These are phyloP conservation scores for Trichocladium antarcticum DNA, from an alignment of 495 filamentous ascomycete genomes.

Conservation along the genomic window DNA sequence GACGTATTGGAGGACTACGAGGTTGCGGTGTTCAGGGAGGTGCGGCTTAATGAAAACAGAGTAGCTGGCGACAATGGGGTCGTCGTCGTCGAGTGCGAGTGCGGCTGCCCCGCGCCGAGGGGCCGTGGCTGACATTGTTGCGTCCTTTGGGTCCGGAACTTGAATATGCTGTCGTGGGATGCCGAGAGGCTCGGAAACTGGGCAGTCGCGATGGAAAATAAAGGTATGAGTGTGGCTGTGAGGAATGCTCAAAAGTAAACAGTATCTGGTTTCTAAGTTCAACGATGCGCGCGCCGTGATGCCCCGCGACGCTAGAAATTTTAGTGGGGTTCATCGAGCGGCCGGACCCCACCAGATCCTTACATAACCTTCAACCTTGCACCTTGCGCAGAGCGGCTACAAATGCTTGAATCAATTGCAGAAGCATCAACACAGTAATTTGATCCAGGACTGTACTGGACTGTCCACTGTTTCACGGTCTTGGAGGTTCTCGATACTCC, in stretches of 20 bases:
- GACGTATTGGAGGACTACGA: slow-evolving; percentile 36
- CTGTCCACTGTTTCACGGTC: slow-evolving; percentile 6
- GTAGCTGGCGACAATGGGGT: slow-evolving; percentile 41
- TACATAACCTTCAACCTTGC: no score
- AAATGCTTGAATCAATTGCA: no score
- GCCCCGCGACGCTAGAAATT: slow-evolving; percentile 14
- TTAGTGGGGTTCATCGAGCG: slow-evolving; percentile 8
- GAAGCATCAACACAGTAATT: no score
- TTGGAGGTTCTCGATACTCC: slow-evolving; percentile 17
- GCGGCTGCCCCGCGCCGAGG: neutral
- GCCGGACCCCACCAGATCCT: no score
- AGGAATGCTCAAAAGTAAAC: neutral
- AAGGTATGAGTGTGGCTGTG: no score
- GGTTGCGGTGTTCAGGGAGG: slow-evolving; percentile 31
- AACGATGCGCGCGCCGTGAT: neutral
- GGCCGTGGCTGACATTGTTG: neutral
- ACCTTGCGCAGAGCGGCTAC: no score
- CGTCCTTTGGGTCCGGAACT: neutral
- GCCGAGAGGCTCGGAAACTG: no score
- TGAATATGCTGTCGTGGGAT: no score
- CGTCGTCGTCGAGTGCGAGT: slow-evolving; percentile 19
- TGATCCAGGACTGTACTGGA: slow-evolving; percentile 10
- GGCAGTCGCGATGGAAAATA: neutral
- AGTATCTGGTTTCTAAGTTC: neutral
- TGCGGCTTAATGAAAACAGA: slow-evolving; percentile 38